These are phyloP conservation scores for Flammula alnicola DNA, from an alignment of 1,284 basidiomycete species.

Conservation along the genomic window DNA sequence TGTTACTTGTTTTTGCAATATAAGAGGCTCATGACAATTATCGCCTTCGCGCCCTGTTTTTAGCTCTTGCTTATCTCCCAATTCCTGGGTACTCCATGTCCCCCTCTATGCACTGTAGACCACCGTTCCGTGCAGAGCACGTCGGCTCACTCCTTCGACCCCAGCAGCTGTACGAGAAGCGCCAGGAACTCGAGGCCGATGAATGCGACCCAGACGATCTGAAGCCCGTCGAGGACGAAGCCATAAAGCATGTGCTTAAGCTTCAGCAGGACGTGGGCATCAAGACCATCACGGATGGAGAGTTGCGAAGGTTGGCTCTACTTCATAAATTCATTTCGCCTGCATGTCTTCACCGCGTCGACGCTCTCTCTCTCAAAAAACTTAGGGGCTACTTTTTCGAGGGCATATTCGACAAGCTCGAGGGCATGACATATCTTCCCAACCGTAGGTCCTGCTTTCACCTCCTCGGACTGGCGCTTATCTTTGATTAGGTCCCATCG, in stretches of 20 bases:
- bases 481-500: conserved; percentile 39
- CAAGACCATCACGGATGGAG: conserved; percentile 65
- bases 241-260: conserved; percentile 54
- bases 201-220: conserved; percentile 48
- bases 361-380: conserved; percentile 1
- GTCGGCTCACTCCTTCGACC: conserved; percentile 67
- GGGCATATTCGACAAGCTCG: conserved; percentile 63
- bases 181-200: conserved; percentile 45
- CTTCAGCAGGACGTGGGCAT: conserved; percentile 57
- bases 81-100: conserved; percentile 22
- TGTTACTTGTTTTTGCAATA: conserved; percentile 25
- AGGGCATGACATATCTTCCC: conserved; percentile 63
- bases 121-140: conserved; percentile 61
- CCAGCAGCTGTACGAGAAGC: conserved; percentile 50
- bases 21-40: conserved; percentile 30
- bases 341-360: background rate
- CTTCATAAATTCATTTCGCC: background rate
- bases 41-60: no score
- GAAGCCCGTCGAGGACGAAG: conserved; percentile 53
- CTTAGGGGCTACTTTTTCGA: conserved; percentile 62
- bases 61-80: conserved; percentile 16
- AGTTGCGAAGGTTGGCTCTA: conserved; percentile 47
- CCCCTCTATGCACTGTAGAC: conserved; percentile 31
- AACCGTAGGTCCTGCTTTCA: conserved; percentile 45
- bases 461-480: conserved; percentile 14